Percentiles rank a stretch among this genome's conserved stretches.
These are phyloP conservation scores for Pyrenophora graminea DNA, from an alignment of 2,329 filamentous ascomycete species.

Conservation along the genomic window DNA sequence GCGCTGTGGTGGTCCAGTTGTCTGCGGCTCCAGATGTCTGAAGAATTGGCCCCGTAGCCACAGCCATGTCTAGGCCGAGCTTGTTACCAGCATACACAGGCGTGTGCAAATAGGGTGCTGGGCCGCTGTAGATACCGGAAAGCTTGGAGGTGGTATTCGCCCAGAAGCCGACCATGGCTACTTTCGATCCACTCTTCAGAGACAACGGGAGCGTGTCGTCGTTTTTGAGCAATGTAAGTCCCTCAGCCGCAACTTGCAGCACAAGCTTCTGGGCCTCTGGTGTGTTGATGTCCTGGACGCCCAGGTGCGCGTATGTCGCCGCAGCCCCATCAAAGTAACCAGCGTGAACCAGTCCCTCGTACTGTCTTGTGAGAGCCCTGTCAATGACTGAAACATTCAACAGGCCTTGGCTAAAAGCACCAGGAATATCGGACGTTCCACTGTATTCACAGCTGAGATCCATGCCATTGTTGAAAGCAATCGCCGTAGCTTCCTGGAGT, in stretches of 20 bases:
- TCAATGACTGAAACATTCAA: conserved; percentile 56
- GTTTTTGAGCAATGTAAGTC: conserved; percentile 59
- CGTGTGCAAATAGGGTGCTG: conserved; percentile 59
- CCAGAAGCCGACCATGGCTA: conserved; percentile 64
- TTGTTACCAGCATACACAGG: conserved; percentile 58
- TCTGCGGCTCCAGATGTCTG: conserved; percentile 17
- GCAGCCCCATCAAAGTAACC: conserved; percentile 62
- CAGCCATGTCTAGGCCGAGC: conserved; percentile 51
- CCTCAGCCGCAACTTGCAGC: conserved; percentile 55
- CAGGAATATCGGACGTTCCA: conserved; percentile 38
- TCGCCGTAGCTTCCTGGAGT: conserved; percentile 49
- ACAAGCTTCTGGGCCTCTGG: conserved; percentile 60
- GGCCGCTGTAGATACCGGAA: conserved; percentile 63
- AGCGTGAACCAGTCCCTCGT: conserved; percentile 58
- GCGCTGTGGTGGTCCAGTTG: conserved; percentile 20
- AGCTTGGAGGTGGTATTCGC: conserved; percentile 62
- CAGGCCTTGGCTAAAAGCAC: conserved; percentile 14
- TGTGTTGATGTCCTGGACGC: conserved; percentile 61
- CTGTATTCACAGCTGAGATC: conserved; percentile 58
- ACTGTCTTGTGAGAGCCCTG: conserved; percentile 56
- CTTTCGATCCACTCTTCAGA: conserved; percentile 43
- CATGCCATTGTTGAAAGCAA: conserved; percentile 56
- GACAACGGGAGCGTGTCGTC: conserved; percentile 52
- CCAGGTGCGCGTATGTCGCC: conserved; percentile 56
- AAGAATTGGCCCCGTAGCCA: conserved; percentile 17